Percentiles rank a stretch among this genome's conserved stretches.
Evolutionary conservation across 148 eudicot genomes (phyloP).

Genomic region (Vaccinium macrocarpon): DNA sequence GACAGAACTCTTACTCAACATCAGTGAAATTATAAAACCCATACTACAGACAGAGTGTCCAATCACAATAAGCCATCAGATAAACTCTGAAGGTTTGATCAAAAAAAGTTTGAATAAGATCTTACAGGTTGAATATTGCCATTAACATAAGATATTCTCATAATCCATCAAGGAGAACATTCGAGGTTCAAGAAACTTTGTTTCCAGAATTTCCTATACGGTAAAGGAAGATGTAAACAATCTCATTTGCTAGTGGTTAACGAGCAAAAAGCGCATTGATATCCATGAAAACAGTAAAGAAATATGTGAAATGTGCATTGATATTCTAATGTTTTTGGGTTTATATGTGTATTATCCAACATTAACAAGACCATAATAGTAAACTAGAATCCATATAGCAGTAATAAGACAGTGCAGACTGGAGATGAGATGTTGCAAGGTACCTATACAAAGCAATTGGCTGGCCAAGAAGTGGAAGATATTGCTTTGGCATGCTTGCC

Average conservation of each 20-base stretch:
- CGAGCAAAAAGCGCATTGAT: not conserved
- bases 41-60: not conserved
- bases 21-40: not conserved
- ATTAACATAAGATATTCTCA: not conserved
- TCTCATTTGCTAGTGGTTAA: not conserved
- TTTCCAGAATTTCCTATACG: not conserved
- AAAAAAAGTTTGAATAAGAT: not conserved
- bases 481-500: conserved; percentile 99
- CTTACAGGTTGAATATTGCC: not conserved
- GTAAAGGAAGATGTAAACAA: not conserved
- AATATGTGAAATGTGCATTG: not conserved
- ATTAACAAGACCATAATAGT: not conserved
- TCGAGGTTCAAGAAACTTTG: not conserved
- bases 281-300: not conserved
- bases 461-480: conserved; percentile 89
- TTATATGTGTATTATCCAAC: not conserved
- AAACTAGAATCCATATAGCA: not conserved
- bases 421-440: conserved; percentile 18
- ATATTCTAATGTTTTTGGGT: not conserved
- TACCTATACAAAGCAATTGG: conserved; percentile 98
- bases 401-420: not conserved
- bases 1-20: not conserved
- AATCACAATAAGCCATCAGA: not conserved
- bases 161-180: not conserved
- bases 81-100: not conserved